These are phyloP conservation scores for Seiridium cupressi DNA, from an alignment of 2,329 filamentous ascomycete genomes.

Conservation along the genomic window DNA sequence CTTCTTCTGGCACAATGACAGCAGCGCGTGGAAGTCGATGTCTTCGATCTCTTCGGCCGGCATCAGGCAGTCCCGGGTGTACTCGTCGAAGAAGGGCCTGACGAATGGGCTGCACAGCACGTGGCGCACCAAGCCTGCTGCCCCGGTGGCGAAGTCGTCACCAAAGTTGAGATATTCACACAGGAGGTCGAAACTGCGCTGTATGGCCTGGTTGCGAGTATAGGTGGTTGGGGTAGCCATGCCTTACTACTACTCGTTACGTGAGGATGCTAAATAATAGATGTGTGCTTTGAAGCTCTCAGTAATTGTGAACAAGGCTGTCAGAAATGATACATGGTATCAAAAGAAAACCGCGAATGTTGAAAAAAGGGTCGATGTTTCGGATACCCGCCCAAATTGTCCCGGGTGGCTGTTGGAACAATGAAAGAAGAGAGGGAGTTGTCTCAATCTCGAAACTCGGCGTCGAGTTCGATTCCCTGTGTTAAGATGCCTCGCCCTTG, in stretches of 20 bases:
- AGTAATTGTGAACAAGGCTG: too few species aligned
- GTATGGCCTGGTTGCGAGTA: not conserved
- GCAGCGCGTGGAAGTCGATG: constrained; percentile 19
- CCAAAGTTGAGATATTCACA: constrained; percentile 22
- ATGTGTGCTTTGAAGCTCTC: too few species aligned
- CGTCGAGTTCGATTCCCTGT: not conserved
- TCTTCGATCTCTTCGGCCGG: constrained; percentile 11
- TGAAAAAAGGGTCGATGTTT: not conserved
- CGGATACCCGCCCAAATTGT: not conserved
- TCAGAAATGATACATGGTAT: not conserved
- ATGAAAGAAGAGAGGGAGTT: not conserved
- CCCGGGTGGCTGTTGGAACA: not conserved
- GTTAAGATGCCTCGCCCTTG: not conserved
- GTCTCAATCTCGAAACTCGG: not conserved
- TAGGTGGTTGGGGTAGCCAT: not conserved
- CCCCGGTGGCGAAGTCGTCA: constrained; percentile 12
- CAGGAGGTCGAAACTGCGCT: constrained; percentile 11
- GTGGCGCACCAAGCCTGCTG: constrained; percentile 7
- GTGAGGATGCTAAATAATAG: too few species aligned
- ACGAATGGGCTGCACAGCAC: constrained; percentile 21
- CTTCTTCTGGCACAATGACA: constrained; percentile 12
- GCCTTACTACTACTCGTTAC: not conserved
- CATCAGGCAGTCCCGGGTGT: constrained; percentile 24
- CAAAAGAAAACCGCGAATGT: not conserved
- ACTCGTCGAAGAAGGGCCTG: constrained; percentile 26